A percentile compares a stretch with the other conserved stretches of the same genome.
Conservation (phyloP, 495 filamentous ascomycete genomes). For the Penicillium verhagenii region DNA sequence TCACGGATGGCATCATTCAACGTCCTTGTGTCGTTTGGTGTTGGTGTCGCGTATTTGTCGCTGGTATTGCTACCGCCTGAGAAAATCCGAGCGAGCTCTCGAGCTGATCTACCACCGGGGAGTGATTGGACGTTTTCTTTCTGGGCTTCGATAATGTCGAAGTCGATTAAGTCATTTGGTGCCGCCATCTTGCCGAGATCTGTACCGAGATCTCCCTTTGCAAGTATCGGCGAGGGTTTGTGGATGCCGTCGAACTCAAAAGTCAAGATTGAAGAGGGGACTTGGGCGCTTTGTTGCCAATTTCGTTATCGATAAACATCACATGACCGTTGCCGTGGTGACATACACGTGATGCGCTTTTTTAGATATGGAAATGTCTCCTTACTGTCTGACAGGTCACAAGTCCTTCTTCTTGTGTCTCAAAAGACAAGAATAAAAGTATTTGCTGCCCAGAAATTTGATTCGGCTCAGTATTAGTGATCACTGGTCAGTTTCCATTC, state of each 20-base stretch:
- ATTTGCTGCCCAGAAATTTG: not conserved
- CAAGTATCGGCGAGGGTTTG: constrained; percentile 6
- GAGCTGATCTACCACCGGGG: constrained; percentile 85
- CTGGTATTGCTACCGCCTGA: constrained; percentile 53
- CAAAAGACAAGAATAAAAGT: too few species aligned
- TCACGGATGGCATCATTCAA: constrained; percentile 73
- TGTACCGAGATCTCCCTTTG: not conserved
- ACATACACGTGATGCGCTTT: constrained; percentile 30
- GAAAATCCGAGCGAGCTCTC: constrained; percentile 82
- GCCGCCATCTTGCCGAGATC: constrained; percentile 45
- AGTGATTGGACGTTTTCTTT: constrained; percentile 98
- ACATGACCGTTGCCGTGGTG: constrained; percentile 34
- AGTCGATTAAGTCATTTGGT: constrained; percentile 70
- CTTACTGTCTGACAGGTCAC: not conserved
- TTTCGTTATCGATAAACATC: constrained; percentile 49
- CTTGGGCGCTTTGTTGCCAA: constrained; percentile 10
- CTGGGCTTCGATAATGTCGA: constrained; percentile 92
- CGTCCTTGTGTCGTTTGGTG: constrained; percentile 68
- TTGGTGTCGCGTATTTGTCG: constrained; percentile 49
- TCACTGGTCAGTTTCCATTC: not conserved
- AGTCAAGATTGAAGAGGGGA: constrained; percentile 5
- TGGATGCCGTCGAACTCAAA: not conserved
- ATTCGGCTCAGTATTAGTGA: not conserved
- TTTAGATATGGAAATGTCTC: not conserved
- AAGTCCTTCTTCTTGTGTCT: too few species aligned